Base-by-base conservation (phyloP, 2,329 filamentous ascomycete genomes). In the Aspergillus quadrilineatus region DNA sequence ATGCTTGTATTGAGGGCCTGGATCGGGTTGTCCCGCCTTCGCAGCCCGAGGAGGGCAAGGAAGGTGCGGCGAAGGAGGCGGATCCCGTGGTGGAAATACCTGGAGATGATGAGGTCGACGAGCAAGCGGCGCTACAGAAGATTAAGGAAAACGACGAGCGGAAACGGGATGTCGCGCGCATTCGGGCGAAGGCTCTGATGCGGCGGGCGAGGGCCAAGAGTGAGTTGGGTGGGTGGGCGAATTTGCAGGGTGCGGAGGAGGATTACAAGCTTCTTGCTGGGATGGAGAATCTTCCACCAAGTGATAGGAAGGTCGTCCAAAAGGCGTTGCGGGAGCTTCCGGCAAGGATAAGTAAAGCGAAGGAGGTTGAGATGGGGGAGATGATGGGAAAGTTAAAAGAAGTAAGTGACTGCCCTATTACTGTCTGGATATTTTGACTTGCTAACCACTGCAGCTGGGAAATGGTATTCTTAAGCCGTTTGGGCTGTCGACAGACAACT, bases 361-460 rank as follows among this genome's bases (percentile, higher is more conserved):
- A 92, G 75, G 88, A 96, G 68, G 83, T 82, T 64, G 94, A 99
- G 75, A 90, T 94, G 83, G 87, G 84, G 2, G 93, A 99, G 76
- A 97, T 97, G 92, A 96, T 96, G 92, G 90, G 89, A 15, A 97
- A 97, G 77, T 76, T 99, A 66, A 97, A 96, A 71, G 86, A 88
- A 65, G 84, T 86, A 63, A 77, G 83, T 79, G 39, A 7, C n/a
- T 50, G 34, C 50, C 14, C 14, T 15, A 34, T 15, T 6, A 17
- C 2, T 47, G 34, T 32, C 39, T 14, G 1, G 8, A 22, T 12
- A 12, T 4, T 26, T 22, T 5, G 26, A 29, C 15, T 44, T 41
- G 29, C 63, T 63, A 56, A 65, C 50, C 7, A 22, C 12, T 48
- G 3, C 58, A 89, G 75, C 78, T 99, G 58, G 94, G 94, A 0